Evolutionary conservation across 257 asterid species (phyloP), one percentile per base, ranked within the genome.

Genomic region (Eustoma russellianum): DNA sequence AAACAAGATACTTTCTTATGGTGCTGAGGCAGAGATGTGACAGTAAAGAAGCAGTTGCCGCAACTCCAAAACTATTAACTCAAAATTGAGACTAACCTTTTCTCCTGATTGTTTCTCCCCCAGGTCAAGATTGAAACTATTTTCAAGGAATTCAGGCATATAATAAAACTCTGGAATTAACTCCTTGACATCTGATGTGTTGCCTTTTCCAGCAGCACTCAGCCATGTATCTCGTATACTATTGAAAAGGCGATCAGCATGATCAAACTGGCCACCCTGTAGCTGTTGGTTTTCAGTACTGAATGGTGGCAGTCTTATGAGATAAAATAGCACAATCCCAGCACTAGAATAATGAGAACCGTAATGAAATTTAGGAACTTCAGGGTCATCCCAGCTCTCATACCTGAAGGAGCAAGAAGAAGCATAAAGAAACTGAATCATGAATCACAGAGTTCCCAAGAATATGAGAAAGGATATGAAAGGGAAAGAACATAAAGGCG

Each of bases 341-440:
- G 99, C 97, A 55, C 99, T 92, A 28, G 97, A 88, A 67, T 92
- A 92, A 70, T 92, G 99, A 70, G 99, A 92, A 69, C 99, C 97
- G 60, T 92, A 92, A 73, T 92, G 99, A 70, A 92, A 92, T 60
- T 92, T 92, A 58, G 99, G 99, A 73, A 88, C 91, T 60, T 92
- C 99, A 41, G 99, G 99, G 76, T 92, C 99, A 85, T 92, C 99
- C 99, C 99, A 92, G 85, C 95, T 92, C 66, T 92, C 99, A 57
- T 79, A 83, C 72, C 99, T 92, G 76, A 50, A 33, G 35, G 49
- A 59, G 57, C 65, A 51, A 52, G 56, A 48, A 71, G 56, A 46
- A 43, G 33, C 49, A 46, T 48, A 19, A 52, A 2, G 28, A 6
- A n/a, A 24, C 2, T 33, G 52, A 53, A 24, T 50, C 48, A 9